Evolutionary conservation across 1,139 yeast genomes (phyloP), one percentile per base, ranked within the genome.

Genomic region (Protomyces inouyei): DNA sequence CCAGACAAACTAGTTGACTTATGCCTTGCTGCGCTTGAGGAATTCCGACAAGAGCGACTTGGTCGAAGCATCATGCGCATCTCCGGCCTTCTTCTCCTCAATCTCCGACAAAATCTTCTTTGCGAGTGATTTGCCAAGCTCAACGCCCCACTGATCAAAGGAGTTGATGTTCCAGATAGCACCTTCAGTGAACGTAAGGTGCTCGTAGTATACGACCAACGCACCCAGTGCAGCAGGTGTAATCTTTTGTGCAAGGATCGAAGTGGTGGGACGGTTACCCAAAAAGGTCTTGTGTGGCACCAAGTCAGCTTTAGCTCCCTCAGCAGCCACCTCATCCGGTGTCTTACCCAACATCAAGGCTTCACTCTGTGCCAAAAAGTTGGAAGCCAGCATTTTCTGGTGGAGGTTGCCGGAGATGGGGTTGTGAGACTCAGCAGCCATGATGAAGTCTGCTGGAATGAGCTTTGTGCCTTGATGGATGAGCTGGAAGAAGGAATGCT

Each of bases 61-160:
- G 73, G 98, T 93, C 64, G 96, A 88, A 52, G 87, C 86, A 76
- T 93, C 98, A 77, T 93, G 98, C 67, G 85, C 74, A 53, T 79
- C 74, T 66, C 88, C 86, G 60, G 80, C 78, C 59, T 77, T 76
- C 64, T 79, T 74, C 74, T 82, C 85, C 70, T 87, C 86, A 75
- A 93, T 85, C 80, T 93, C 97, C 73, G 83, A 83, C 72, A 95
- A 95, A 75, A 93, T 93, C 69, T 83, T 95, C 86, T 93, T 93
- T 75, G 98, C 98, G 75, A 93, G 85, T 64, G 88, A 95, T 82
- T 93, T 93, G 77, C 98, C 98, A 73, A 93, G 87, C 81, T 93
- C 98, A 73, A 93, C 98, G 79, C 98, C 98, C 97, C 98, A 93
- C 83, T 93, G 98, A 82, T 93, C 98, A 76, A 90, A 93, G 18